Evolutionary conservation across 2,329 filamentous ascomycete genomes (phyloP).

Genomic region (Monilinia polystroma): DNA sequence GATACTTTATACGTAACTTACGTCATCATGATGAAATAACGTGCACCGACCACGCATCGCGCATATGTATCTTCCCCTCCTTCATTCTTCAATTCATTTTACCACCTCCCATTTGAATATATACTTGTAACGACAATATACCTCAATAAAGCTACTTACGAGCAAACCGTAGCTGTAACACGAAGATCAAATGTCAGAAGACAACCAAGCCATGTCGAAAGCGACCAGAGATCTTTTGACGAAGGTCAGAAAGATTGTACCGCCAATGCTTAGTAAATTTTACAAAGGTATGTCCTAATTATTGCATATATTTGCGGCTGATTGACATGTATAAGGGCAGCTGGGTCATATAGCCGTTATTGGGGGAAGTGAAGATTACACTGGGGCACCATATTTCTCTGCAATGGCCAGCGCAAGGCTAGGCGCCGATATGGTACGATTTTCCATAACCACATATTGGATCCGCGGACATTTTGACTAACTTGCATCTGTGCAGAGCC

Average conservation of each 20-base stretch:
- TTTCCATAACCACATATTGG: background rate
- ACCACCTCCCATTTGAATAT: background rate
- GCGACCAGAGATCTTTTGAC: constrained; percentile 72
- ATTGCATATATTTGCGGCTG: constrained; percentile 16
- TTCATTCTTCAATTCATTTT: background rate
- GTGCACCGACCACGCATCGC: background rate
- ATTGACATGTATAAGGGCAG: constrained; percentile 62
- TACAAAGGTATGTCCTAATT: constrained; percentile 71
- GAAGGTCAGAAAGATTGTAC: constrained; percentile 86
- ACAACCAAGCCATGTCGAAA: constrained; percentile 56
- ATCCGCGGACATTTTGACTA: constrained; percentile 1
- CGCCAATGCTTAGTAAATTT: constrained; percentile 91
- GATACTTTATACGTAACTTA: background rate
- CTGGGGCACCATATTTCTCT: constrained; percentile 95
- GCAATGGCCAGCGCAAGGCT: constrained; percentile 92
- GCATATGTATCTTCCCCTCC: background rate
- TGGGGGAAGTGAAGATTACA: constrained; percentile 93
- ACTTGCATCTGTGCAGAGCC: constrained; percentile 55
- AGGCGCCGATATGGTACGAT: constrained; percentile 80
- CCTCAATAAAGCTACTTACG: background rate
- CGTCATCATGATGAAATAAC: constrained; percentile 14
- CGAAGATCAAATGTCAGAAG: constrained; percentile 33
- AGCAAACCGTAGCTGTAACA: background rate
- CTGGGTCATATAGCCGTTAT: constrained; percentile 90
- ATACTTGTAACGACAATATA: background rate